Evolutionary conservation across 1,284 basidiomycete genomes (phyloP).

Genomic region (Leccinum subrobustum): DNA sequence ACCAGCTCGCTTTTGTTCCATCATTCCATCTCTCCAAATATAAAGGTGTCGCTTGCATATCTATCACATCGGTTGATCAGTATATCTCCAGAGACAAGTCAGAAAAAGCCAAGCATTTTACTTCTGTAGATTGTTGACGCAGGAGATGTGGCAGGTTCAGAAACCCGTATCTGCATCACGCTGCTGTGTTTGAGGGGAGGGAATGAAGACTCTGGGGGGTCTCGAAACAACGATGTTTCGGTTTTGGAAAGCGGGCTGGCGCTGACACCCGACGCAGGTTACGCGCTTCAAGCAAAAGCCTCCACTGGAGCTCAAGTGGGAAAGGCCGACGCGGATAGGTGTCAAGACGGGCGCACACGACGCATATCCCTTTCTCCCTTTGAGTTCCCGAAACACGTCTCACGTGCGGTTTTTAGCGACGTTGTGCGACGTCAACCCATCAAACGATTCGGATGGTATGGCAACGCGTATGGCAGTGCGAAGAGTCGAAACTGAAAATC

Average conservation of each 20-base stretch:
- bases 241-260: not conserved
- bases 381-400: not conserved
- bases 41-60: not conserved
- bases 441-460: not conserved
- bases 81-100: not conserved
- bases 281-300: not conserved
- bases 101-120: not conserved
- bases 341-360: not conserved
- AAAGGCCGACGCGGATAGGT: not conserved
- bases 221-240: not conserved
- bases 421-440: not conserved
- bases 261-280: not conserved
- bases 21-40: not conserved
- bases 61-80: not conserved
- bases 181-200: not conserved
- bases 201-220: not conserved
- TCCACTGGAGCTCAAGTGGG: not conserved
- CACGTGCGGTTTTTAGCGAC: not conserved
- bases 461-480: not conserved
- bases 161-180: not conserved
- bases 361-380: not conserved
- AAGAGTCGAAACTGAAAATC: not conserved
- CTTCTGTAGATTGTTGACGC: not conserved
- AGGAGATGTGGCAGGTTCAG: not conserved
- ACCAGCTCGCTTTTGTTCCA: not conserved